Base-by-base conservation (phyloP, 768 basidiomycete species). In the Tephrocybe rancida region DNA sequence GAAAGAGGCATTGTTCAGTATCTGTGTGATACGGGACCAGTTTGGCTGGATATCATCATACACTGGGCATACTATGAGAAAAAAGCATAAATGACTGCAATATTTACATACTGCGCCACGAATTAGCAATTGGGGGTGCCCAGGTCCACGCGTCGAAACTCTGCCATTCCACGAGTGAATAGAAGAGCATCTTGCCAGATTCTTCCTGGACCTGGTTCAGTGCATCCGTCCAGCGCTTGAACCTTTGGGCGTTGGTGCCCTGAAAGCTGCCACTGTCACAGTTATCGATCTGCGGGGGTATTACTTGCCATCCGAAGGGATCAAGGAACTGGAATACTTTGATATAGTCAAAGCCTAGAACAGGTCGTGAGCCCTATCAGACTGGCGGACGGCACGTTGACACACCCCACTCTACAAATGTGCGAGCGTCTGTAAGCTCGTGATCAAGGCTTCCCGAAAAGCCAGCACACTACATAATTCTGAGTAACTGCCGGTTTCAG, bases 91-190 rank as follows among this genome's bases (percentile, higher is more conserved):
- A 35, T 30, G 35, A 41, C 29, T 44, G 18, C 18, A 44, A 13
- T 42, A 24, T 26, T 18, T 7, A 45, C 62, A 32, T 37, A 67
- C 65, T 64, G 42, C 61, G 34, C 62, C 64, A 65, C 13, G 65
- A 62, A 35, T 64, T 64, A 19, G 65, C 58, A 32, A 67, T 56
- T 24, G 52, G 45, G 8, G 62, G 58, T 25, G 58, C 66, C 61
- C 64, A 67, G 14, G 49, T 58, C 63, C 64, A 64, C 1, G 66
- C 66, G 48, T 65, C 66, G 49, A 65, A 65, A 50, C 66, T 64
- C 34, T 48, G 53, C 66, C 66, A 67, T 51, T 67, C 64, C 4
- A 67, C 66, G 14, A 64, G 50, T 16, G 61, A 63, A 42, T 62
- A 65, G 44, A 62, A 64, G 24, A 65, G 54, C 59, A 59, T 65